Conservation (phyloP, 495 filamentous ascomycete genomes). For the Penicillium subrubescens region DNA sequence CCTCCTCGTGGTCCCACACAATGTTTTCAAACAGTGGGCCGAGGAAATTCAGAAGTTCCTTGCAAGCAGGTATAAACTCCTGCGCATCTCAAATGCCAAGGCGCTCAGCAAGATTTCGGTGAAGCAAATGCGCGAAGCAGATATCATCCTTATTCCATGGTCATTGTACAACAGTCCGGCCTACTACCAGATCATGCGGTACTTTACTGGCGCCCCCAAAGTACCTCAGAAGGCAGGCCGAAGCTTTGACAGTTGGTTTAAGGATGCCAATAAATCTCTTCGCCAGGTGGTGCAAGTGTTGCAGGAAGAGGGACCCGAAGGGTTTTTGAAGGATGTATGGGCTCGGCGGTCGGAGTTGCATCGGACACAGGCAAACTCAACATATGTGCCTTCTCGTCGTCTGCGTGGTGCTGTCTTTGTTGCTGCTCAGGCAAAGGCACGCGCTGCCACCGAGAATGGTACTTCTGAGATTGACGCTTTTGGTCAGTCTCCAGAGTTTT, state of each 20-base stretch:
- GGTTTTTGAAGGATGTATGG: slow-evolving; percentile 32
- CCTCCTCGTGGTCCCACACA: slow-evolving; percentile 65
- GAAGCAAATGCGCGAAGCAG: slow-evolving; percentile 45
- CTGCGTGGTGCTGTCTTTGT: slow-evolving; percentile 29
- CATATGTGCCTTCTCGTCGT: slow-evolving; percentile 38
- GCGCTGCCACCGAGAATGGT: background rate
- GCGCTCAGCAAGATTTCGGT: slow-evolving; percentile 41
- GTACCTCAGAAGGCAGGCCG: slow-evolving; percentile 44
- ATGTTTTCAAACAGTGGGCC: slow-evolving; percentile 69
- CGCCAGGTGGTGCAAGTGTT: slow-evolving; percentile 44
- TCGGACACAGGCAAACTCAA: slow-evolving; percentile 20
- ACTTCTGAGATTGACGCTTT: background rate
- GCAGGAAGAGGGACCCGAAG: slow-evolving; percentile 21
- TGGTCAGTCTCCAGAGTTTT: background rate
- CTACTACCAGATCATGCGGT: slow-evolving; percentile 54
- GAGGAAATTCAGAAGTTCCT: slow-evolving; percentile 64
- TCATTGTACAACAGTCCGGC: slow-evolving; percentile 41
- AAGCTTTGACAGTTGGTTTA: slow-evolving; percentile 57
- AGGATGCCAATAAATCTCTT: slow-evolving; percentile 42
- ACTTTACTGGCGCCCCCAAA: slow-evolving; percentile 53
- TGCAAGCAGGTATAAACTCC: slow-evolving; percentile 36
- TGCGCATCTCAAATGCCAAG: slow-evolving; percentile 39
- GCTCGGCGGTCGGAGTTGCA: slow-evolving; percentile 26
- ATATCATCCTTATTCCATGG: slow-evolving; percentile 60
- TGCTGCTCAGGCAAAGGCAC: background rate